Evolutionary conservation across 768 basidiomycete species (phyloP).

Genomic region (Tylopilus sp.): DNA sequence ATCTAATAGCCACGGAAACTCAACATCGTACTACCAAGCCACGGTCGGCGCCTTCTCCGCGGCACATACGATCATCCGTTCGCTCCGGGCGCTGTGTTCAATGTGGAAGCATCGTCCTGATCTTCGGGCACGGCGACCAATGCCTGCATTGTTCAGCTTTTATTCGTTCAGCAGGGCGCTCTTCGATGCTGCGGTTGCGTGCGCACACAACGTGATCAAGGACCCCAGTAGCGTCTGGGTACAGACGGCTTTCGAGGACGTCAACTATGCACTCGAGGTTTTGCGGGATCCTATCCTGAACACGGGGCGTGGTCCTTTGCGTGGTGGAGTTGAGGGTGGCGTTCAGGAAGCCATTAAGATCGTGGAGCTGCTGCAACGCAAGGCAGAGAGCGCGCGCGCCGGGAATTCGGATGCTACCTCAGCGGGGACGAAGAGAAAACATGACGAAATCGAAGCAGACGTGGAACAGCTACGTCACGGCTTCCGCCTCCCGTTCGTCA

Average conservation of each 20-base stretch:
- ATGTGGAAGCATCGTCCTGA: constrained; percentile 37
- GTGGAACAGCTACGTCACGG: constrained; percentile 26
- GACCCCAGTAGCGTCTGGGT: constrained; percentile 48
- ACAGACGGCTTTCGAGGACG: constrained; percentile 44
- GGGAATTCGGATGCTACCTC: constrained; percentile 11
- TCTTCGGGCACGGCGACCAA: constrained; percentile 30
- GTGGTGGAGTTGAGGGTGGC: constrained; percentile 31
- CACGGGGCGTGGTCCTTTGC: constrained; percentile 31
- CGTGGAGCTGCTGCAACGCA: constrained; percentile 38
- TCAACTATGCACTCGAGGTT: constrained; percentile 43
- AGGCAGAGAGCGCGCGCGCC: constrained; percentile 34
- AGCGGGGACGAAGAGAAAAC: constrained; percentile 43
- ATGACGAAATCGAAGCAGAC: constrained; percentile 37
- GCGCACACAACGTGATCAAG: constrained; percentile 58
- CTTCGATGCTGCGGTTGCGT: constrained; percentile 64
- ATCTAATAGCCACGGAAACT: constrained; percentile 22
- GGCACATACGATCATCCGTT: constrained; percentile 60
- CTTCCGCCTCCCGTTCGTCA: constrained; percentile 45
- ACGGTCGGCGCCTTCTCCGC: constrained; percentile 59
- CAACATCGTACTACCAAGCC: constrained; percentile 46
- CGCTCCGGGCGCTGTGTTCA: constrained; percentile 41
- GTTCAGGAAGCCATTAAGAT: constrained; percentile 38
- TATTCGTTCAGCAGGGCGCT: constrained; percentile 60
- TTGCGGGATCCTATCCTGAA: constrained; percentile 35
- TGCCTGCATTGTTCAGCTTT: constrained; percentile 50